Percentiles rank a stretch among this genome's conserved stretches.
These are phyloP conservation scores for Boletellus emodensis DNA, from an alignment of 768 basidiomycete genomes.

Conservation along the genomic window DNA sequence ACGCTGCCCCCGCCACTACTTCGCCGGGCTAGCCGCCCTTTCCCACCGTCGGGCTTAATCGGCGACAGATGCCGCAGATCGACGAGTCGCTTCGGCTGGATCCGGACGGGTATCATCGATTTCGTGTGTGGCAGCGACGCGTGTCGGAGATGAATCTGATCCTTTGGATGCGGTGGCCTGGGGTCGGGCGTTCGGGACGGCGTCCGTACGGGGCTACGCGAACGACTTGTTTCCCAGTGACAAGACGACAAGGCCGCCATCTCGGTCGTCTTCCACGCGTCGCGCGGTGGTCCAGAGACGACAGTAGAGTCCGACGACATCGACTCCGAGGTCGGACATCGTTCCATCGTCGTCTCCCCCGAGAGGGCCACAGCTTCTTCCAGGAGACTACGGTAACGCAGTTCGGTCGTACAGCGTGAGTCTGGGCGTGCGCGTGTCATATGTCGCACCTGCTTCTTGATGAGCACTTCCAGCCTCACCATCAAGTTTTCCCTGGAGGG, in stretches of 20 bases:
- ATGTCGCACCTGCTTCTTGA: conserved; percentile 25
- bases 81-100: conserved; percentile 47
- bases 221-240: conserved; percentile 22
- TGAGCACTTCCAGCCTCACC: conserved; percentile 30
- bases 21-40: conserved; percentile 39
- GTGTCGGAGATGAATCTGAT: conserved; percentile 59
- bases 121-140: conserved; percentile 35
- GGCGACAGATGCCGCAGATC: conserved; percentile 44
- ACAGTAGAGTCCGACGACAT: conserved; percentile 26
- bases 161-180: conserved; percentile 52
- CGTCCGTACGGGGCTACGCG: conserved; percentile 54
- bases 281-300: conserved; percentile 32
- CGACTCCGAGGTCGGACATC: conserved; percentile 12
- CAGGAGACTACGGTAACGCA: conserved; percentile 52
- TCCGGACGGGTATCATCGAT: conserved; percentile 43
- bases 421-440: neutral
- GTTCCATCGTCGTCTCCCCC: conserved; percentile 9
- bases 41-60: conserved; percentile 35
- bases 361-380: conserved; percentile 26
- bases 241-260: conserved; percentile 43
- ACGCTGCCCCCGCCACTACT: conserved; percentile 64
- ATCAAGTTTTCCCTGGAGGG: conserved; percentile 18
- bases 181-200: conserved; percentile 51
- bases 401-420: conserved; percentile 26
- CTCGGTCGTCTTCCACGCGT: conserved; percentile 34